Conservation (phyloP, 73 alveolate species). For the Diophrys appendiculata region DNA sequence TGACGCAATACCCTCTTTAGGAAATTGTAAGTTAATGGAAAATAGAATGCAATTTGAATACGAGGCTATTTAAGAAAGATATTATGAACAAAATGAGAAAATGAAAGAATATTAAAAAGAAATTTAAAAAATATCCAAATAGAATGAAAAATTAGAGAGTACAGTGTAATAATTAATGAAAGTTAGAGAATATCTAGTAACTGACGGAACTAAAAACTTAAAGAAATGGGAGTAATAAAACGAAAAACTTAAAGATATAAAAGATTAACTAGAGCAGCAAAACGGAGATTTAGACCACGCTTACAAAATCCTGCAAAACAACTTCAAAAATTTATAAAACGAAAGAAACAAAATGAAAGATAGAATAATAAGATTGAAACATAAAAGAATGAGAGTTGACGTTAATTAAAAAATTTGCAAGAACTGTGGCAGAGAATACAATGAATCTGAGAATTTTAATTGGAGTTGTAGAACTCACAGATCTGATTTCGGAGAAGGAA, state of each 20-base stretch:
- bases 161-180: too few relatives aligned
- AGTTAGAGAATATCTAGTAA: too few relatives aligned
- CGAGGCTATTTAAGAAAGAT: not conserved
- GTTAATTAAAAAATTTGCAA: conserved; percentile 65
- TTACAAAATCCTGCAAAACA: too few relatives aligned
- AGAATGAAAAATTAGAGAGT: too few relatives aligned
- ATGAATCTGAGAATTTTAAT: conserved; percentile 69
- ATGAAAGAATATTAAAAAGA: too few relatives aligned
- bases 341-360: conserved; percentile 67
- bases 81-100: too few relatives aligned
- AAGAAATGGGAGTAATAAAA: too few relatives aligned
- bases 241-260: too few relatives aligned
- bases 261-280: too few relatives aligned
- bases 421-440: conserved; percentile 68
- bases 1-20: not conserved
- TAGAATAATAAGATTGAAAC: conserved; percentile 43
- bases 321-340: conserved; percentile 12
- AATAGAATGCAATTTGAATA: not conserved
- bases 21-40: not conserved
- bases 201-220: too few relatives aligned
- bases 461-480: conserved; percentile 76
- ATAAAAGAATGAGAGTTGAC: conserved; percentile 38
- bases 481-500: conserved; percentile 63
- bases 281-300: too few relatives aligned
- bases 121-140: too few relatives aligned